These are phyloP conservation scores for Septoria petroselini DNA, from an alignment of 2,329 filamentous ascomycete species.

Conservation along the genomic window DNA sequence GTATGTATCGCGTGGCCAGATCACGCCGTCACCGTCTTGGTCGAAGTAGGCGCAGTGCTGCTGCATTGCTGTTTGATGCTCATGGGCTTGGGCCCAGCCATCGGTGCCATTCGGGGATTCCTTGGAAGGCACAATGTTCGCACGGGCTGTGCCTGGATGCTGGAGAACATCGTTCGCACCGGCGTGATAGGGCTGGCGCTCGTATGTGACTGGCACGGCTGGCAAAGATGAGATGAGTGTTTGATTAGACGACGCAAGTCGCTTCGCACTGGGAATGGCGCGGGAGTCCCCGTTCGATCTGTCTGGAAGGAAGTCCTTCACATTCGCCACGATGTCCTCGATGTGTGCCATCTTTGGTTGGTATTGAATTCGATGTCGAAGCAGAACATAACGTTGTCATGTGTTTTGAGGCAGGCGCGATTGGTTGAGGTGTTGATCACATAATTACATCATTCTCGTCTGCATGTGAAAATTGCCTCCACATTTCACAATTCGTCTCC, in stretches of 20 bases:
- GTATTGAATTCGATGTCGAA: too few relatives aligned
- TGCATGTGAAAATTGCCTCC: too few relatives aligned
- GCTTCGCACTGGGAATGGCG: neutral
- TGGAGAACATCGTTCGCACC: constrained; percentile 23
- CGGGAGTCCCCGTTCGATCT: neutral
- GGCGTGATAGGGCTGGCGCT: constrained; percentile 27
- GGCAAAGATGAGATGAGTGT: constrained; percentile 5
- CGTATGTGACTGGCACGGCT: constrained; percentile 15
- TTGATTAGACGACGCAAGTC: neutral
- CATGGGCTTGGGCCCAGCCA: constrained; percentile 38
- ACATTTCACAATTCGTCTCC: too few relatives aligned
- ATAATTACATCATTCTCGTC: too few relatives aligned
- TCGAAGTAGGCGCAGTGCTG: constrained; percentile 56
- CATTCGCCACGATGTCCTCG: neutral
- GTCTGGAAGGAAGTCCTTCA: neutral
- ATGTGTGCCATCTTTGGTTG: neutral
- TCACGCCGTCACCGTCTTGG: constrained; percentile 51
- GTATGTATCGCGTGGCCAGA: constrained; percentile 54
- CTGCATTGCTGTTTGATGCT: constrained; percentile 49
- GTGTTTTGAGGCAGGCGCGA: neutral
- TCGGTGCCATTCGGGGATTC: constrained; percentile 45
- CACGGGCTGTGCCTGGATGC: constrained; percentile 42
- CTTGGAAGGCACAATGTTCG: constrained; percentile 42
- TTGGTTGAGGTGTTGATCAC: constrained; percentile 4
- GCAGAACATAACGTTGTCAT: too few relatives aligned